Evolutionary conservation across 129 eudicot species (phyloP), one percentile per base, ranked within the genome.

Genomic region (Flaveria bidentis): DNA sequence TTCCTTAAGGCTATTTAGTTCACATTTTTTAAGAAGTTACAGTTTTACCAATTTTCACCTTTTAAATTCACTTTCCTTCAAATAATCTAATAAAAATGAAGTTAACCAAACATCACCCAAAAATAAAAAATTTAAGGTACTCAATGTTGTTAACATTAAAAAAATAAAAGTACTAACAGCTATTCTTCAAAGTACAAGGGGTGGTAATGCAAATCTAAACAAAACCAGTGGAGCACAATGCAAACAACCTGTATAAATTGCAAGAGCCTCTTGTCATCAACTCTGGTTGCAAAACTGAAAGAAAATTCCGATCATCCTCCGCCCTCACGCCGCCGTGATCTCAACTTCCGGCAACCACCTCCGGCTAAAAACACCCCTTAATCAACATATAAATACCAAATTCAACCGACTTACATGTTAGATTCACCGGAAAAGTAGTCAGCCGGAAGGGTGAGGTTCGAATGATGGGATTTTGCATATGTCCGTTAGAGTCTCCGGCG

Each of bases 391-490:
- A 53, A 9, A 57, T 47, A 46, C 70, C 17, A 33, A 79, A 36
- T 25, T 44, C 50, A 80, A 80, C 44, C 50, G 73, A 80, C 44
- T 67, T 55, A 66, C 53, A 52, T 71, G 67, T 25, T 66, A 53
- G 42, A 17, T 55, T 50, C 42, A 23, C 36, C n/a, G 74, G 16
- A 55, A 64, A 66, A 62, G 69, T 68, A 58, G 77, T 22, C 63
- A 14, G 45, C 46, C 16, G 72, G 72, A 80, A 80, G 78, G 53
- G 72, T 61, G 84, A 71, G 63, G 85, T 49, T 72, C 82, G 79
- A 81, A 79, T 79, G 87, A 91, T 91, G 97, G 97, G 92, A 83
- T 88, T 89, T 89, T 88, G 92, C 66, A 89, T 91, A 45, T 91
- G 87, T 84, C 97, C 96, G 82, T 80, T 91, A 84, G 89, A 87